A percentile compares a stretch with the other conserved stretches of the same genome.
Evolutionary conservation across 2,329 filamentous ascomycete genomes (phyloP).

Genomic region (Fusarium sp.): DNA sequence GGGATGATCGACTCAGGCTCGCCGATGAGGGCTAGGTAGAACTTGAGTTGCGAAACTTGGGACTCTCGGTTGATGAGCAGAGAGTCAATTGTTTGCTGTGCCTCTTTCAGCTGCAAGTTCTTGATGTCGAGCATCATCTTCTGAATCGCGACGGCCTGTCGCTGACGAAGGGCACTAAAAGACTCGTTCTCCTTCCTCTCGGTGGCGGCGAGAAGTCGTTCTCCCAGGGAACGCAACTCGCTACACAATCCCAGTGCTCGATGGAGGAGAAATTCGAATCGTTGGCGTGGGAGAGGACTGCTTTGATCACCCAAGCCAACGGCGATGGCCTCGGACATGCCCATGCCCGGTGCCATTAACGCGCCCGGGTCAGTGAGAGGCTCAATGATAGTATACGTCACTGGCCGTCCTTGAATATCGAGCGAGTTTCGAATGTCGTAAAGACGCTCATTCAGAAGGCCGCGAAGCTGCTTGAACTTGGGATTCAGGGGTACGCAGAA

Average conservation of each 20-base stretch:
- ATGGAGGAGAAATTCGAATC: conserved; percentile 5
- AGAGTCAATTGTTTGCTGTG: neutral
- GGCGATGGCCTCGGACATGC: neutral
- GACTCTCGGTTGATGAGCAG: neutral
- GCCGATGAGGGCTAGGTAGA: neutral
- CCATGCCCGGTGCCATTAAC: neutral
- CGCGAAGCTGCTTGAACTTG: neutral
- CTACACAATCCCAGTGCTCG: conserved; percentile 8
- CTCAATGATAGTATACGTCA: neutral
- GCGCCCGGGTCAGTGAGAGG: conserved; percentile 2
- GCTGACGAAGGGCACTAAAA: neutral
- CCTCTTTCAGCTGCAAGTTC: neutral
- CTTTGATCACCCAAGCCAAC: neutral
- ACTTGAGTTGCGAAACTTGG: neutral
- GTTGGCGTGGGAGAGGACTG: neutral
- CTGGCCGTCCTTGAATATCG: conserved; percentile 2
- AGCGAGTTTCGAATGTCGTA: conserved; percentile 6
- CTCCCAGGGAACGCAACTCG: neutral
- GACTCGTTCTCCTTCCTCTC: conserved; percentile 22
- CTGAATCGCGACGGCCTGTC: conserved; percentile 4
- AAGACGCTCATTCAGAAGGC: neutral
- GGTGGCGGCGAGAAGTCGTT: neutral
- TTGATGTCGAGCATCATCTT: conserved; percentile 2
- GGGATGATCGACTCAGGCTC: neutral
- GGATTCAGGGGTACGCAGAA: neutral